Evolutionary conservation across 371 early-diverging fungal genomes (phyloP).

Genomic region (Phascolomyces articulosus): DNA sequence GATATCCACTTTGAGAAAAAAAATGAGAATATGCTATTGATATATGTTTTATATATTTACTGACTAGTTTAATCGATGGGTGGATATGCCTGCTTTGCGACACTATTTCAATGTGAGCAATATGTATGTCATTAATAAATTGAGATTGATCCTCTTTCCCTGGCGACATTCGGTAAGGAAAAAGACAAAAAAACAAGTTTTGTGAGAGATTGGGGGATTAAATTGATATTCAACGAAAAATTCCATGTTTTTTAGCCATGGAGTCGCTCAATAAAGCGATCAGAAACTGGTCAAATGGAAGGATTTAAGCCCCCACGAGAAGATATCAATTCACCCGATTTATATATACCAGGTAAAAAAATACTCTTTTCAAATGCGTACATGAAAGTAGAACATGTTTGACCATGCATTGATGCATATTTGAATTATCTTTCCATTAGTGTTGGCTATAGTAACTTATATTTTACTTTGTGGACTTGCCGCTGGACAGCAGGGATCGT

Average conservation of each 20-base stretch:
- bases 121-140: slow-evolving; percentile 89
- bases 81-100: slow-evolving; percentile 85
- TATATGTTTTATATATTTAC: background rate
- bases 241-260: slow-evolving; percentile 81
- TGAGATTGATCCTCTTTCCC: slow-evolving; percentile 91
- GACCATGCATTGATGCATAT: no score
- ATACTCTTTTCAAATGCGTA: background rate
- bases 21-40: background rate
- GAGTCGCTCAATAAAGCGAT: slow-evolving; percentile 77
- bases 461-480: slow-evolving; percentile 85
- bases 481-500: slow-evolving; percentile 66
- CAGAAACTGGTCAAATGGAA: slow-evolving; percentile 86
- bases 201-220: background rate
- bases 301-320: slow-evolving; percentile 89
- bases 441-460: slow-evolving; percentile 96
- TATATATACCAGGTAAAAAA: slow-evolving; percentile 90
- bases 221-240: no score
- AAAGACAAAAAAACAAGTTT: slow-evolving; percentile 33
- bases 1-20: background rate
- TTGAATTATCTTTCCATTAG: slow-evolving; percentile 22
- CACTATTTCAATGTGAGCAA: slow-evolving; percentile 98
- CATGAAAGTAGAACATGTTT: no score
- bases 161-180: slow-evolving; percentile 89
- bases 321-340: slow-evolving; percentile 95
- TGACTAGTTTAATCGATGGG: slow-evolving; percentile 77